Conservation (phyloP, 2,329 filamentous ascomycete genomes). For the Juglanconis sp. region DNA sequence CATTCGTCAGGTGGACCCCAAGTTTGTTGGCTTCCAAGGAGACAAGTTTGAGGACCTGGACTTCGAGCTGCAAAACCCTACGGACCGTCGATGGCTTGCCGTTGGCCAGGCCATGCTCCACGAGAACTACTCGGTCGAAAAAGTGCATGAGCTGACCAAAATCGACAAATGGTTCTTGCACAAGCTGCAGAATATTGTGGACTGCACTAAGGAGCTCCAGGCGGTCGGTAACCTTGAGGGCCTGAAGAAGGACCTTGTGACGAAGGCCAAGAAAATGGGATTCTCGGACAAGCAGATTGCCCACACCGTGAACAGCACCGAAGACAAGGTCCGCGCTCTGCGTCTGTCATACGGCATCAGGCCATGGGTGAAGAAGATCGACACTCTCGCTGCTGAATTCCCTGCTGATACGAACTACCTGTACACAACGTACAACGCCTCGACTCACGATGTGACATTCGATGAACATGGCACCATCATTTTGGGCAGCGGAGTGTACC, state of each 20-base stretch:
- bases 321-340: conserved; percentile 83
- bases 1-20: conserved; percentile 92
- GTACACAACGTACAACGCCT: conserved; percentile 97
- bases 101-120: conserved; percentile 98
- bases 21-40: conserved; percentile 88
- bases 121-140: conserved; percentile 90
- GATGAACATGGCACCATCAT: conserved; percentile 88
- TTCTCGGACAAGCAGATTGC: conserved; percentile 98
- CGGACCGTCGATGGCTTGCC: conserved; percentile 93
- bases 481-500: conserved; percentile 92
- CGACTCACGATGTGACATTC: conserved; percentile 88
- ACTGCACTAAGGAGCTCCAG: conserved; percentile 83
- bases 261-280: conserved; percentile 94
- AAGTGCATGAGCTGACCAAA: conserved; percentile 89
- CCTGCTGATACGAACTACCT: conserved; percentile 93
- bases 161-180: conserved; percentile 99
- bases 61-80: conserved; percentile 84
- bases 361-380: conserved; percentile 98
- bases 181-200: conserved; percentile 96
- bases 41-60: conserved; percentile 93
- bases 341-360: conserved; percentile 84
- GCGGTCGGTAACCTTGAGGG: conserved; percentile 77
- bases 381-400: conserved; percentile 95
- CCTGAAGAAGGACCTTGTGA: conserved; percentile 82
- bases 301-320: conserved; percentile 75